Evolutionary conservation across 1,139 yeast genomes (phyloP).

Genomic region (Magnusiomyces suaveolens): DNA sequence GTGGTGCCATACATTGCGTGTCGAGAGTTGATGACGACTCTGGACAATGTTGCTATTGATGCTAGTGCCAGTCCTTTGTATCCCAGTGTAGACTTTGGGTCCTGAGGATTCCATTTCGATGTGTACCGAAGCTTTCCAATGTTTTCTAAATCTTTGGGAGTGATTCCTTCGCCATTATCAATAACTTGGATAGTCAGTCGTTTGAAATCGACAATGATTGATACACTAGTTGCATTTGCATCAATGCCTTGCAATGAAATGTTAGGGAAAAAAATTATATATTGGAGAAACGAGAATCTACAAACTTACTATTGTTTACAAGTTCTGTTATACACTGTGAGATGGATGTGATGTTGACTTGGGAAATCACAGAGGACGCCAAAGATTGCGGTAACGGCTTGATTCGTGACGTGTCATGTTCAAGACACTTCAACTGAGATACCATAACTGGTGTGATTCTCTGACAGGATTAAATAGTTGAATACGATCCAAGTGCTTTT

Average conservation of each 20-base stretch:
- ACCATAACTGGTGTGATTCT: neutral
- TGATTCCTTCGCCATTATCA: constrained; percentile 49
- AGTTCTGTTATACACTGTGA: constrained; percentile 23
- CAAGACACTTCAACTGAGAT: neutral
- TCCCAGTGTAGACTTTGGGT: constrained; percentile 29
- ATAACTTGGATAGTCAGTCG: constrained; percentile 37
- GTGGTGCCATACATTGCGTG: constrained; percentile 35
- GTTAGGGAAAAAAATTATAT: neutral
- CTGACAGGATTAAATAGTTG: too few species aligned
- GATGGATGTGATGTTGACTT: constrained; percentile 11
- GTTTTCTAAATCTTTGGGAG: constrained; percentile 42
- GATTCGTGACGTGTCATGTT: neutral
- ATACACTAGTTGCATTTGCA: constrained; percentile 40
- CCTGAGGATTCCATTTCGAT: constrained; percentile 38
- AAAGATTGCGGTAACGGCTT: constrained; percentile 4
- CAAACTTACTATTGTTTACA: constrained; percentile 22
- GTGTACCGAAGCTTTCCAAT: constrained; percentile 32
- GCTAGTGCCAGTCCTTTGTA: constrained; percentile 30
- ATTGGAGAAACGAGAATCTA: neutral
- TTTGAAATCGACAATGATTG: constrained; percentile 35
- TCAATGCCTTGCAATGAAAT: constrained; percentile 34
- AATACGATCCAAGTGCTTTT: too few species aligned
- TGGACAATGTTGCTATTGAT: constrained; percentile 19
- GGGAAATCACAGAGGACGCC: constrained; percentile 6
- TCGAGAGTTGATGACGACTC: constrained; percentile 25